phyloP scores from a whole-genome alignment of 2,329 filamentous ascomycete species.

The Davidsoniella virescens region DNA sequence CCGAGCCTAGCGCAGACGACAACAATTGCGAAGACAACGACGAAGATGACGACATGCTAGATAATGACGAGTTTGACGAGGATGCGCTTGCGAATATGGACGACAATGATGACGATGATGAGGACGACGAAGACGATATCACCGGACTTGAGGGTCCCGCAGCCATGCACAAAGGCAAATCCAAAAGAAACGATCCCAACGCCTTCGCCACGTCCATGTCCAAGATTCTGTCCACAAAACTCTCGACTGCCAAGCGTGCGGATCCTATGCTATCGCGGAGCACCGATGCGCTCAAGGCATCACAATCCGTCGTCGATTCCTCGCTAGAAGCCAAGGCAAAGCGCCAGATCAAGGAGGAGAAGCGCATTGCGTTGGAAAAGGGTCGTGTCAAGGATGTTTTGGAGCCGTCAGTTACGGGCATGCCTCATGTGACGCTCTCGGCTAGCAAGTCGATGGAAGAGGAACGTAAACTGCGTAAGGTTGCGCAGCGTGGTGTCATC shows the following conservation, averaged over 20 bases:
- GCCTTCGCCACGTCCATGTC: slow-evolving; percentile 87
- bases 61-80: slow-evolving; percentile 21
- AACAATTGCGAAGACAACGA: slow-evolving; percentile 16
- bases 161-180: slow-evolving; percentile 28
- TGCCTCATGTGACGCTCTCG: not conserved
- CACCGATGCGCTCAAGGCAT: slow-evolving; percentile 54
- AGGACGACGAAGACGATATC: slow-evolving; percentile 18
- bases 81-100: slow-evolving; percentile 17
- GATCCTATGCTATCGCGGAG: slow-evolving; percentile 88
- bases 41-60: slow-evolving; percentile 13
- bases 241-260: slow-evolving; percentile 61
- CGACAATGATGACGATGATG: slow-evolving; percentile 18
- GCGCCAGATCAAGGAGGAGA: slow-evolving; percentile 64
- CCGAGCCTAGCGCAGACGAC: slow-evolving; percentile 16
- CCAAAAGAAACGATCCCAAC: slow-evolving; percentile 80
- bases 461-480: slow-evolving; percentile 70
- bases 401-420: slow-evolving; percentile 8
- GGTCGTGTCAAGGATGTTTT: slow-evolving; percentile 80
- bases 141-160: slow-evolving; percentile 22
- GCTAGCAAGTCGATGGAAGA: slow-evolving; percentile 38
- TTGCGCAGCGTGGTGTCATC: slow-evolving; percentile 82
- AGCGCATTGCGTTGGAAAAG: slow-evolving; percentile 63
- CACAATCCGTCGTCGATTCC: slow-evolving; percentile 54
- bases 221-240: slow-evolving; percentile 81
- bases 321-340: slow-evolving; percentile 70